A percentile compares a stretch with the other conserved stretches of the same genome.
phyloP scores from a whole-genome alignment of 1,284 basidiomycete species.

The Pyrrhoderma lamaoense region DNA sequence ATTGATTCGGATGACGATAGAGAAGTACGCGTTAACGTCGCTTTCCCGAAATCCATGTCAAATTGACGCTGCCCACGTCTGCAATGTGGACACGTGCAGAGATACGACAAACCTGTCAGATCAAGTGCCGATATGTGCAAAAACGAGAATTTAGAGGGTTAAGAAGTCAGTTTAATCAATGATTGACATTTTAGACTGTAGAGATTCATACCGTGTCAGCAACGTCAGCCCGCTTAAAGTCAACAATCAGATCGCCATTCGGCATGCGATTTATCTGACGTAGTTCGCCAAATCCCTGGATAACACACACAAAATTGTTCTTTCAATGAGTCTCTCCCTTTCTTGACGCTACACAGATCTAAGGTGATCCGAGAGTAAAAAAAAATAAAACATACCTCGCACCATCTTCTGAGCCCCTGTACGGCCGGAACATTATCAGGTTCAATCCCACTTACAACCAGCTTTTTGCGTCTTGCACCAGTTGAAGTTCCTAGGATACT shows the following conservation, averaged over 20 bases:
- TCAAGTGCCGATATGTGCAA: neutral
- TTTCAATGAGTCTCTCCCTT: too few relatives aligned
- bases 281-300: conserved; percentile 64
- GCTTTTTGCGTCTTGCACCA: conserved; percentile 21
- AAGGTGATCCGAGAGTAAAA: neutral
- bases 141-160: neutral
- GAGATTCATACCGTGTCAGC: conserved; percentile 58
- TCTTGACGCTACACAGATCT: neutral
- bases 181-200: conserved; percentile 1
- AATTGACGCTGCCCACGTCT: conserved; percentile 65
- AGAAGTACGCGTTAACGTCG: conserved; percentile 32
- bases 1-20: neutral
- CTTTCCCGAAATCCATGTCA: conserved; percentile 67
- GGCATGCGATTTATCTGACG: conserved; percentile 61
- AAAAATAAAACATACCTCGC: conserved; percentile 43
- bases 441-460: conserved; percentile 34
- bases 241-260: conserved; percentile 65
- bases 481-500: conserved; percentile 9
- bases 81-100: conserved; percentile 63
- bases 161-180: conserved; percentile 4
- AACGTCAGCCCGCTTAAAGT: conserved; percentile 64
- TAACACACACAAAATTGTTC: conserved; percentile 4
- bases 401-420: conserved; percentile 49
- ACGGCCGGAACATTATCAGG: conserved; percentile 29
- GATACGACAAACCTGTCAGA: conserved; percentile 58